phyloP scores from a whole-genome alignment of 805 yeast species.

The Saccharomyces eubayanus region DNA sequence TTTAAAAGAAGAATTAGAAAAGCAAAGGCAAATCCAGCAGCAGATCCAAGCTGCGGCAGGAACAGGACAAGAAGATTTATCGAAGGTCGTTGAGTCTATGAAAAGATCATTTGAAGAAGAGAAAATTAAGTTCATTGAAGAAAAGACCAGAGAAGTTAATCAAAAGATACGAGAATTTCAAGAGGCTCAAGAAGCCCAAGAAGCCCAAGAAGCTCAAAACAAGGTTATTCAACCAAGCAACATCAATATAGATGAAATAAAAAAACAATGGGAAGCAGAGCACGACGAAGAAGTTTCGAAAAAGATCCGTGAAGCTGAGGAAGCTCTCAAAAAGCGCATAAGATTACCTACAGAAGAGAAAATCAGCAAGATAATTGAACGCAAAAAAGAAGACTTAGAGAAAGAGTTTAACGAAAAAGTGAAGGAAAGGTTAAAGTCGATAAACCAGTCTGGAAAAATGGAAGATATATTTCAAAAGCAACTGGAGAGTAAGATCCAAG shows the following conservation, averaged over 20 bases:
- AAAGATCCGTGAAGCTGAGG: conserved; percentile 33
- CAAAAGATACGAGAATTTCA: conserved; percentile 8
- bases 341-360: conserved; percentile 39
- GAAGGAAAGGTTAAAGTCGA: conserved; percentile 5
- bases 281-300: conserved; percentile 19
- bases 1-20: conserved; percentile 16
- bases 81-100: conserved; percentile 21
- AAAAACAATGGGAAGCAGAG: conserved; percentile 33
- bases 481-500: neutral
- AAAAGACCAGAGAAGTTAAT: conserved; percentile 8
- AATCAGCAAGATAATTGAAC: conserved; percentile 43
- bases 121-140: conserved; percentile 3
- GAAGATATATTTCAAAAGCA: neutral
- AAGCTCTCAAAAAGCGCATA: conserved; percentile 40
- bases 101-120: conserved; percentile 16
- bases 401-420: conserved; percentile 8
- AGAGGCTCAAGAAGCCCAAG: conserved; percentile 1
- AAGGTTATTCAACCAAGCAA: neutral
- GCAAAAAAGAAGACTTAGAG: conserved; percentile 21
- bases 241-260: conserved; percentile 8
- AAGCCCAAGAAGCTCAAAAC: neutral
- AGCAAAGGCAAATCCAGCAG: conserved; percentile 16
- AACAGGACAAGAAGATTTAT: conserved; percentile 22
- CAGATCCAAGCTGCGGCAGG: conserved; percentile 9
- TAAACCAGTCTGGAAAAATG: neutral